These are phyloP conservation scores for Adansonia digitata DNA, from an alignment of 345 rosid genomes.

Conservation along the genomic window DNA sequence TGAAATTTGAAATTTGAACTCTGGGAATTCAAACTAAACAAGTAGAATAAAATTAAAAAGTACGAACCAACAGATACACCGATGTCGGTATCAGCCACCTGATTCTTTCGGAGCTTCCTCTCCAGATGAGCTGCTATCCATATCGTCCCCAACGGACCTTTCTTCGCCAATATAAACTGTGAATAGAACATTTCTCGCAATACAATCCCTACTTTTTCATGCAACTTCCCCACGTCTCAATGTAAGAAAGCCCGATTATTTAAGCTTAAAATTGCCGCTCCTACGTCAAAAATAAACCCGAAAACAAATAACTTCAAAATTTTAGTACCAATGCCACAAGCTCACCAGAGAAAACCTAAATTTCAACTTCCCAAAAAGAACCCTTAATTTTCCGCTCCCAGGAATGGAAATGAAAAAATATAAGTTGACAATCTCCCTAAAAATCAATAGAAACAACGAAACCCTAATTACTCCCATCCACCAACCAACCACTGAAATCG, in stretches of 20 bases:
- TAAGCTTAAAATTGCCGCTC: neutral
- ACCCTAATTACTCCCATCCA: slow-evolving; percentile 21
- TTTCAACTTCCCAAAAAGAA: neutral
- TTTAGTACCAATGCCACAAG: slow-evolving; percentile 2
- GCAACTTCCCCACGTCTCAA: slow-evolving; percentile 16
- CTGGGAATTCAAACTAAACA: neutral
- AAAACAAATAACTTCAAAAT: neutral
- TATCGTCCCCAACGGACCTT: slow-evolving; percentile 98
- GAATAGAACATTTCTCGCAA: slow-evolving; percentile 78
- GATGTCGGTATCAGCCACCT: slow-evolving; percentile 99
- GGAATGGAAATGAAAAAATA: neutral
- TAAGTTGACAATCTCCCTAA: neutral
- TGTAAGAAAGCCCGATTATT: neutral
- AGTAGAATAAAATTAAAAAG: slow-evolving; percentile 1
- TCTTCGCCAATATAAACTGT: slow-evolving; percentile 99
- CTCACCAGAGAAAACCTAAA: slow-evolving; percentile 11
- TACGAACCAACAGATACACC: slow-evolving; percentile 95
- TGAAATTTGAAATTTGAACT: neutral
- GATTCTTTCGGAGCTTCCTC: slow-evolving; percentile 99
- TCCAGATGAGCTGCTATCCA: slow-evolving; percentile 99
- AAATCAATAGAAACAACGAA: slow-evolving; percentile 3
- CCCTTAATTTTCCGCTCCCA: slow-evolving; percentile 10
- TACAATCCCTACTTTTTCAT: slow-evolving; percentile 25
- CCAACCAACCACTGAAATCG: slow-evolving; percentile 1
- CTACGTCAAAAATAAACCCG: slow-evolving; percentile 15